Percentiles rank a stretch among this genome's conserved stretches.
phyloP scores from a whole-genome alignment of 306 rosid species.

The Morella rubra region DNA sequence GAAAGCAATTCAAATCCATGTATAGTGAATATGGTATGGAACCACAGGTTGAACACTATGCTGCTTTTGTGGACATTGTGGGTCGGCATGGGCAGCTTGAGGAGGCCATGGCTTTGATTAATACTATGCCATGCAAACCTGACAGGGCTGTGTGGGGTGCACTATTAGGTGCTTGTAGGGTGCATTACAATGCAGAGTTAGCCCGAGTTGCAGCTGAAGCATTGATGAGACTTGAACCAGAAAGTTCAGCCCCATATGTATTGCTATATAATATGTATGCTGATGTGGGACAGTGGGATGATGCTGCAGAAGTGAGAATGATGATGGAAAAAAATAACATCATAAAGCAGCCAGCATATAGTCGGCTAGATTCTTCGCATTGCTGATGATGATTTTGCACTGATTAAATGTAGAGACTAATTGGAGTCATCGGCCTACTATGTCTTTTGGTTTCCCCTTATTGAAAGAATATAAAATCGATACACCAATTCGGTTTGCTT shows the following conservation, averaged over 20 bases:
- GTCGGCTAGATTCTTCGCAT: constrained; percentile 36
- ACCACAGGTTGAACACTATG: constrained; percentile 50
- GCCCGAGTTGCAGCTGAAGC: constrained; percentile 50
- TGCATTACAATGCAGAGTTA: constrained; percentile 46
- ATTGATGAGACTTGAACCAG: constrained; percentile 44
- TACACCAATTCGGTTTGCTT: not conserved
- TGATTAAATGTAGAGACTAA: not conserved
- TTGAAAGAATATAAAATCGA: not conserved
- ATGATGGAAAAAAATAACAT: constrained; percentile 41
- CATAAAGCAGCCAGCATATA: constrained; percentile 39
- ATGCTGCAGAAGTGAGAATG: constrained; percentile 42
- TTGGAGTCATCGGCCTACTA: not conserved
- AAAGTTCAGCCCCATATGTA: constrained; percentile 50
- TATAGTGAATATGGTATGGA: constrained; percentile 28
- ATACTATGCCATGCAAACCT: constrained; percentile 46
- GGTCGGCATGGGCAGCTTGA: constrained; percentile 53
- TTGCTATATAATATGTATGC: constrained; percentile 50
- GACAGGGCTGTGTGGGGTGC: constrained; percentile 59
- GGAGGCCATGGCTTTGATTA: constrained; percentile 43
- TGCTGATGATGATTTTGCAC: not conserved
- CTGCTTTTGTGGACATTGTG: constrained; percentile 45
- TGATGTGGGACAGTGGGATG: constrained; percentile 45
- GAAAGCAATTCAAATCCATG: constrained; percentile 45
- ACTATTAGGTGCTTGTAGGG: constrained; percentile 48
- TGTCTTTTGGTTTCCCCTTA: not conserved